Evolutionary conservation across 2,329 filamentous ascomycete species (phyloP).

Genomic region (Calonectria hongkongensis): DNA sequence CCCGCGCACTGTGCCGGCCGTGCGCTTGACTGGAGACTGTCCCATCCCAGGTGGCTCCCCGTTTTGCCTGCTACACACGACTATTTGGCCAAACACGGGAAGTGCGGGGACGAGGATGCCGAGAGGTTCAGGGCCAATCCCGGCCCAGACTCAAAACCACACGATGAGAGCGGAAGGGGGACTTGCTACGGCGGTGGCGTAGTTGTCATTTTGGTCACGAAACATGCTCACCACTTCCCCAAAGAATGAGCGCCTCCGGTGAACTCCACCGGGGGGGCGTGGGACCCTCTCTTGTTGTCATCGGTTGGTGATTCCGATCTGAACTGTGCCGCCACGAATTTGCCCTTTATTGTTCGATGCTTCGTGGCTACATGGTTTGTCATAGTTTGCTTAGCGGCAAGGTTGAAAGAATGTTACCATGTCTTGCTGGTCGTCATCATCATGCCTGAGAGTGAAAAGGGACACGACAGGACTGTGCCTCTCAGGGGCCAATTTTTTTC

Average conservation of each 20-base stretch:
- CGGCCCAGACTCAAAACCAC: constrained; percentile 16
- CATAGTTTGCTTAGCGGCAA: not conserved
- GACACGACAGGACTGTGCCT: constrained; percentile 7
- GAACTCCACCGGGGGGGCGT: constrained; percentile 25
- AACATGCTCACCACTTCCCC: constrained; percentile 18
- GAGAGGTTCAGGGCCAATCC: constrained; percentile 23
- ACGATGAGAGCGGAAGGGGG: not conserved
- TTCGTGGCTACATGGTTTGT: not conserved
- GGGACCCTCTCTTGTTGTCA: not conserved
- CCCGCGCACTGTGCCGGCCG: not conserved
- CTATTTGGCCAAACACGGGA: constrained; percentile 14
- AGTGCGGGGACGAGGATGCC: constrained; percentile 30
- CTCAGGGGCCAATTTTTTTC: not conserved
- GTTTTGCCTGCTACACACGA: constrained; percentile 11
- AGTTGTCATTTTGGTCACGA: constrained; percentile 11
- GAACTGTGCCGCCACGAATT: constrained; percentile 18
- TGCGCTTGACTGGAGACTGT: constrained; percentile 1
- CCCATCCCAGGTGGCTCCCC: constrained; percentile 30
- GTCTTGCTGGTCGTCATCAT: constrained; percentile 16
- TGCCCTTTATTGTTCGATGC: not conserved
- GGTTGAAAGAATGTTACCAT: constrained; percentile 28
- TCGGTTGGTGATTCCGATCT: constrained; percentile 31
- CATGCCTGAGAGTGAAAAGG: constrained; percentile 12
- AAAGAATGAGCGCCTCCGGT: not conserved
- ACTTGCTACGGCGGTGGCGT: constrained; percentile 12